Conservation (phyloP, 129 eudicot genomes). For the Saussurea involucrata region DNA sequence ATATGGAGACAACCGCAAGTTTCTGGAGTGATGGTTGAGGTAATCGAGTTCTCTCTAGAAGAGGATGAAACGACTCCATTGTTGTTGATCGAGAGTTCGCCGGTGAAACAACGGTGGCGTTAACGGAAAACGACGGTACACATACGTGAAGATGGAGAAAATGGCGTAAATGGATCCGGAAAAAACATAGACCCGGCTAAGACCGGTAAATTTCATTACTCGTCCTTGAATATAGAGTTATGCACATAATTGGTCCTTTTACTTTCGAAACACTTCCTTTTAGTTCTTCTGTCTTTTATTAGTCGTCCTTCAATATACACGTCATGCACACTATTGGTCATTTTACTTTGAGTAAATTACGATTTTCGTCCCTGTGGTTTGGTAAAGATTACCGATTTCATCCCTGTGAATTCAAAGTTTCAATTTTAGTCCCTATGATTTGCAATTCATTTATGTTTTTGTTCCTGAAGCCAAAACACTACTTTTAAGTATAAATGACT, state of each 20-base stretch:
- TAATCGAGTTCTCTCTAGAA: slow-evolving; percentile 52
- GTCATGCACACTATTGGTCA: too few species aligned
- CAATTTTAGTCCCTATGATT: too few species aligned
- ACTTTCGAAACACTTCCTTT: background rate
- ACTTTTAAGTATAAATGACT: too few species aligned
- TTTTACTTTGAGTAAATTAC: too few species aligned
- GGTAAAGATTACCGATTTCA: too few species aligned
- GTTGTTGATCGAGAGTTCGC: background rate
- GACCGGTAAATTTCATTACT: background rate
- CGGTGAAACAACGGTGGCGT: slow-evolving; percentile 2
- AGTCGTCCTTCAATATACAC: too few species aligned
- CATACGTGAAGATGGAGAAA: background rate
- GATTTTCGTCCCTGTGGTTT: too few species aligned
- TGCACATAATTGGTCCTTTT: background rate
- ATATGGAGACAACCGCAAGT: slow-evolving; percentile 66
- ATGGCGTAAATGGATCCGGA: background rate
- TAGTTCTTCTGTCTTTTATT: background rate
- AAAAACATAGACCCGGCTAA: background rate
- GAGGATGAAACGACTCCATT: slow-evolving; percentile 55
- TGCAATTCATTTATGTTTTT: too few species aligned
- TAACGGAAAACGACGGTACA: background rate
- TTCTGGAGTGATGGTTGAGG: slow-evolving; percentile 93
- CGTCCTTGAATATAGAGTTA: background rate
- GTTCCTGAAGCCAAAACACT: too few species aligned
- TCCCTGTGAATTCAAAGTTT: too few species aligned